Conservation (phyloP, 352 stramenopile species). For the Phytophthora idaei region DNA sequence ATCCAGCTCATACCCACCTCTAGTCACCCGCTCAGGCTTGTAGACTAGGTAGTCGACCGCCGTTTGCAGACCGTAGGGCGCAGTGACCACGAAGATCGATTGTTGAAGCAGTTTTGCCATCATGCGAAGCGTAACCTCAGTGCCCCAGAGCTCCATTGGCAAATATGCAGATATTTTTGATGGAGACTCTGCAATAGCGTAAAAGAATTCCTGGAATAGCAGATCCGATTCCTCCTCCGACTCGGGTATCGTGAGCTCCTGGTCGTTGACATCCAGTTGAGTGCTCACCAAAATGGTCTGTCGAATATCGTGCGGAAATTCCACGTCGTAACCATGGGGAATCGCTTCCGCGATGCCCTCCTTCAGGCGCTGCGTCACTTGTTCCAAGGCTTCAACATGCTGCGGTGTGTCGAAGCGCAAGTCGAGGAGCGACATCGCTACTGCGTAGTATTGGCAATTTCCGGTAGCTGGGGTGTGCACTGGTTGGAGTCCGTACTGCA, state of each 20-base stretch:
- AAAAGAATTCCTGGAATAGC: constrained; percentile 14
- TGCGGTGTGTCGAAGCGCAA: constrained; percentile 10
- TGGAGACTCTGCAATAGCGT: constrained; percentile 9
- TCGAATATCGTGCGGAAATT: constrained; percentile 30
- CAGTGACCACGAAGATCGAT: constrained; percentile 18
- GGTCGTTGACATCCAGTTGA: constrained; percentile 5
- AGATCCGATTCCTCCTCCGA: constrained; percentile 16
- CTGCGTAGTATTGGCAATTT: constrained; percentile 29
- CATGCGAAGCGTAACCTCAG: constrained; percentile 25
- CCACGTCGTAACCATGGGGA: constrained; percentile 16
- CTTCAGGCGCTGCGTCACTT: constrained; percentile 16
- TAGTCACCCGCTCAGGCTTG: constrained; percentile 8
- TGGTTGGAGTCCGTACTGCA: constrained; percentile 6
- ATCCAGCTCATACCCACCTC: constrained; percentile 9
- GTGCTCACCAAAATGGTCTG: constrained; percentile 23
- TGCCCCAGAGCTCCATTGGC: constrained; percentile 11
- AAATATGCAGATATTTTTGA: constrained; percentile 8
- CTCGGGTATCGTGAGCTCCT: constrained; percentile 12
- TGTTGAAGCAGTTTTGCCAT: constrained; percentile 27
- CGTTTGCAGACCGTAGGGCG: constrained; percentile 11
- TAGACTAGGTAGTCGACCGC: constrained; percentile 18
- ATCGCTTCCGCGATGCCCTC: constrained; percentile 12
- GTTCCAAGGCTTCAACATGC: constrained; percentile 7
- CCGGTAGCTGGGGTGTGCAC: constrained; percentile 17
- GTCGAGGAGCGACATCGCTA: constrained; percentile 20